Percentiles rank a stretch among this genome's conserved stretches.
Evolutionary conservation across 2,329 filamentous ascomycete genomes (phyloP).

Genomic region (Trichoderma semiorbis): DNA sequence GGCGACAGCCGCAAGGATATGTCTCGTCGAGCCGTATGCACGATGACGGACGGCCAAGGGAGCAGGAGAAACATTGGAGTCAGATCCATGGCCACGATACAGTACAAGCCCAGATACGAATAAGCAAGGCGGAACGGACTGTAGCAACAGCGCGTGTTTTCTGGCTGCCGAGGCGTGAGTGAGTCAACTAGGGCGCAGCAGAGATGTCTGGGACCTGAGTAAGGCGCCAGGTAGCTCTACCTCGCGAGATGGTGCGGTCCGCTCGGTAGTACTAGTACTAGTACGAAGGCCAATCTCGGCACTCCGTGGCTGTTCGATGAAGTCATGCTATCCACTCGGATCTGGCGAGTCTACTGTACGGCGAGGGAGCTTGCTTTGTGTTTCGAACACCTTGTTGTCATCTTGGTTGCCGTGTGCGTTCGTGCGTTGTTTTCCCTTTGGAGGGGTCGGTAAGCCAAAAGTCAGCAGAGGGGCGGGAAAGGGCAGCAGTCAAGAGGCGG

Average conservation of each 20-base stretch:
- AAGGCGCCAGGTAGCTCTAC: conserved; percentile 1
- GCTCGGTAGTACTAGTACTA: not conserved
- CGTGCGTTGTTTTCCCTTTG: not conserved
- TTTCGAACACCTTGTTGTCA: not conserved
- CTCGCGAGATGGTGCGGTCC: not conserved
- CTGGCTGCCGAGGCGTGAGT: conserved; percentile 8
- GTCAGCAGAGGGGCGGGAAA: not conserved
- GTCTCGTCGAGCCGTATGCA: not conserved
- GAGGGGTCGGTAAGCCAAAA: not conserved
- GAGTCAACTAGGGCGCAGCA: conserved; percentile 1
- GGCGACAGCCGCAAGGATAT: not conserved
- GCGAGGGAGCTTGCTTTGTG: not conserved
- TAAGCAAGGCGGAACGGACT: not conserved
- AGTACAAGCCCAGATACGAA: not conserved
- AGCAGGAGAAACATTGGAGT: not conserved
- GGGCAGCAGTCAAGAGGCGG: not conserved
- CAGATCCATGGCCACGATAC: not conserved
- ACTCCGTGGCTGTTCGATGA: not conserved
- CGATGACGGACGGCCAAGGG: conserved; percentile 1
- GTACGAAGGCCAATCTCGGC: not conserved
- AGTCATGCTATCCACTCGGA: conserved; percentile 3
- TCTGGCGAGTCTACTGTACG: not conserved
- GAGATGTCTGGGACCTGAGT: not conserved
- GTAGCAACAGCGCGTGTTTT: not conserved
- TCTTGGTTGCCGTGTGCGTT: not conserved